Base-by-base conservation (phyloP, 2,329 filamentous ascomycete species). In the Alternaria arborescens region DNA sequence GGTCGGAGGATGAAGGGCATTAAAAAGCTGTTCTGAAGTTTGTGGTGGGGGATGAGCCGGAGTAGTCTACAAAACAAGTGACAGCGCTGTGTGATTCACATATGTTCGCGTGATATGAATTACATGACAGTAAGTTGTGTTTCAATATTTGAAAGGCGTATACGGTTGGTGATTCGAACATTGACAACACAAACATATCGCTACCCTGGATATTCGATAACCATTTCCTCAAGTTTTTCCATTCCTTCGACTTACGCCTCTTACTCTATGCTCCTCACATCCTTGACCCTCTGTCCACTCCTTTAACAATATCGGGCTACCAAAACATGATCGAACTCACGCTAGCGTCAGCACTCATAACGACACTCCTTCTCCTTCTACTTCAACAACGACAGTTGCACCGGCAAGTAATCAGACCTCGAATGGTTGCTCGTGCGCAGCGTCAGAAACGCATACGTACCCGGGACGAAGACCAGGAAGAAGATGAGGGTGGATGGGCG, bases 191-290 rank as follows among this genome's bases (percentile, higher is more conserved):
- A 22, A 16, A 34, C 32, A 16, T 14, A 34, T 34, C 32, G 14
- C 11, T 12, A 16, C 32, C 32, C 32, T n/a, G 5, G 5, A 38
- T 4, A 0, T 24, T 24, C 22, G 22, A 24, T 24, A 0, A 1
- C 22, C 22, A 24, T 38, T 38, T 16, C 34, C 34, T 38, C 8
- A 7, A 1, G 0, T 38, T 10, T 3, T 38, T 38, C 7, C n/a
- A n/a, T 12, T 5, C 10, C n/a, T 20, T 18, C 16, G 3, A 1
- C 3, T 6, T 0, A 3, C 4, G n/a, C n/a, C n/a, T 20, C 36
- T 1, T 12, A 18, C n/a, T 10, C 8, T 14, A 40, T 0, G n/a
- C 36, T 6, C 22, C 7, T 11, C 18, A 20, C 8, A 11, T 28
- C 1, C 8, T 24, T 5, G 8, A 6, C 14, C 8, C 28, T 20